Evolutionary conservation across 495 filamentous ascomycete species (phyloP), one percentile per base, ranked within the genome.

Genomic region (Aspergillus coremiiformis): DNA sequence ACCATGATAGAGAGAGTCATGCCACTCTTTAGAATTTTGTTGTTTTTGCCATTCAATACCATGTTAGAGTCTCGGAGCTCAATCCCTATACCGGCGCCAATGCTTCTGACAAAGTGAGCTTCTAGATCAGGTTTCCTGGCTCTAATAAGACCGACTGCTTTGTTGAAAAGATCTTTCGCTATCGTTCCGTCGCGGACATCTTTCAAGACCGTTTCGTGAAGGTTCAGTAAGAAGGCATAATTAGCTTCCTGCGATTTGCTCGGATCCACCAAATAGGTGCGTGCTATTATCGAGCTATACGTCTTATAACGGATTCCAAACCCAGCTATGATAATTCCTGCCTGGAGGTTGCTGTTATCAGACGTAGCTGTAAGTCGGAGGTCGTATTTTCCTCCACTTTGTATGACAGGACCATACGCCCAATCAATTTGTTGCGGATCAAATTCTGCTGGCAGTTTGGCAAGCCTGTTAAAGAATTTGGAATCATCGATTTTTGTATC

Each of bases 301-400:
- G 89, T 90, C 65, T 91, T 92, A 69, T 99, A 97, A 53, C 93
- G 80, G 20, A 97, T 77, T 44, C 93, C 93, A 67, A 97, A 86
- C 14, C 85, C 85, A 23, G 89, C 85, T 54, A 97, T 77, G 59
- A 99, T 99, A 54, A 95, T 86, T 19, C 93, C 93, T 0, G 90
- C 79, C 60, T 95, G 89, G n/a, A 99, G 81, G 52, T 88, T 85
- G 57, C 84, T 87, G 45, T 86, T 80, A 58, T 95, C 87, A 4
- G 89, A 78, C 45, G 83, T 78, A 1, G 86, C 76, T 35, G 76
- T 82, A 54, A 92, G 78, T 58, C 85, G 88, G 29, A 99, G 72
- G 65, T 97, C 94, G 66, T 95, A 99, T 59, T 85, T 86, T 22
- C 93, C 93, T 58, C 94, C 93, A 62, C 93, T 97, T 71, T 96